Evolutionary conservation across 495 filamentous ascomycete genomes (phyloP).

Genomic region (Trichoderma parareesei): DNA sequence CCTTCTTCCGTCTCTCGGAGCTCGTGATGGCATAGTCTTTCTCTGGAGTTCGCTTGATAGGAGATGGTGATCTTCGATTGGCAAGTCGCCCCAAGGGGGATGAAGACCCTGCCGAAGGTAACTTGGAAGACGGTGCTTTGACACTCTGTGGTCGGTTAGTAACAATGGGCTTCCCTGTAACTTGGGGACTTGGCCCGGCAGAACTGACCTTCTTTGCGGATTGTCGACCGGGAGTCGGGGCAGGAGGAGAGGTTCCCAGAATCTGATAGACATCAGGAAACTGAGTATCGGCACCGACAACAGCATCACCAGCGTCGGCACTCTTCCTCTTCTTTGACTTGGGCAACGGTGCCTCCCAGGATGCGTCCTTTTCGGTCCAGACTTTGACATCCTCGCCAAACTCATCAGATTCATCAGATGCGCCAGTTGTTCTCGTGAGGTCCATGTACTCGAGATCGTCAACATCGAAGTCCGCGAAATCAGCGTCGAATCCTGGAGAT

Average conservation of each 20-base stretch:
- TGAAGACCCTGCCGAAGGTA: background rate
- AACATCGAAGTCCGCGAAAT: slow-evolving; percentile 13
- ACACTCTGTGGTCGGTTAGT: background rate
- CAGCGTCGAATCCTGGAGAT: background rate
- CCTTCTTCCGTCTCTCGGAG: background rate
- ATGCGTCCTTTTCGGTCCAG: slow-evolving; percentile 52
- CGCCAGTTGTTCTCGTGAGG: slow-evolving; percentile 52
- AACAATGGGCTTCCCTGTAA: background rate
- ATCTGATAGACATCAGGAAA: slow-evolving; percentile 36
- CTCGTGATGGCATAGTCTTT: slow-evolving; percentile 3
- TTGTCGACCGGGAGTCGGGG: slow-evolving; percentile 15
- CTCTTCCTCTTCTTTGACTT: slow-evolving; percentile 68
- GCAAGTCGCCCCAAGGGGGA: background rate
- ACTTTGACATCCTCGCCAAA: slow-evolving; percentile 47
- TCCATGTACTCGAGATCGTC: slow-evolving; percentile 55
- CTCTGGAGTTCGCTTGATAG: slow-evolving; percentile 17
- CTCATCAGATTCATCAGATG: slow-evolving; percentile 34
- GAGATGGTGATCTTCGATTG: background rate
- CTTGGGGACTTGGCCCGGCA: background rate
- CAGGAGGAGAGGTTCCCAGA: slow-evolving; percentile 15
- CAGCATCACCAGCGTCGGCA: slow-evolving; percentile 48
- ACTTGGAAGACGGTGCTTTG: background rate
- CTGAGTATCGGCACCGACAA: slow-evolving; percentile 19
- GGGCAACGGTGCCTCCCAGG: slow-evolving; percentile 26
- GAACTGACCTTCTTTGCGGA: slow-evolving; percentile 9